These are phyloP conservation scores for Fomitopsis schrenkii DNA, from an alignment of 1,284 basidiomycete species.

Conservation along the genomic window DNA sequence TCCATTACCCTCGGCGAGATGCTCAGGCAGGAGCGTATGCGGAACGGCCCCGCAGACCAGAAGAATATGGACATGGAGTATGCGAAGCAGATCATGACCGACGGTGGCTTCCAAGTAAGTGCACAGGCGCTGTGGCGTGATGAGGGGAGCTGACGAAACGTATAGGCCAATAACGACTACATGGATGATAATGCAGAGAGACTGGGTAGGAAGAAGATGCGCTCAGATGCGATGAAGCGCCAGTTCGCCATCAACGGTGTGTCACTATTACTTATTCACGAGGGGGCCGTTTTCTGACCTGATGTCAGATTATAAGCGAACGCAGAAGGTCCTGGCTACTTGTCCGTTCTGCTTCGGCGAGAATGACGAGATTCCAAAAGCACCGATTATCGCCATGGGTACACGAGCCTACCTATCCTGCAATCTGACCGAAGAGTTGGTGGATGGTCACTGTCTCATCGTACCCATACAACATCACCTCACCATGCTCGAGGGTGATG, in stretches of 20 bases:
- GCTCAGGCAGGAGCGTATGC: constrained; percentile 88
- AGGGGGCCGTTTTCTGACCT: constrained; percentile 1
- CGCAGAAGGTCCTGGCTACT: constrained; percentile 83
- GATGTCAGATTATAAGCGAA: constrained; percentile 83
- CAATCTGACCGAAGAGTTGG: constrained; percentile 82
- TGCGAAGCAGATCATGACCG: constrained; percentile 82
- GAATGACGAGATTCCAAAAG: constrained; percentile 80
- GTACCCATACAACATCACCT: constrained; percentile 95
- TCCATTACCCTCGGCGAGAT: constrained; percentile 84
- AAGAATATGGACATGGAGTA: constrained; percentile 91
- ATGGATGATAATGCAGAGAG: constrained; percentile 96
- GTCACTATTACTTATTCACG: constrained; percentile 13
- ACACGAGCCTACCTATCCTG: constrained; percentile 88
- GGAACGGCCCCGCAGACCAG: constrained; percentile 84
- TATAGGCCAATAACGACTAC: constrained; percentile 83
- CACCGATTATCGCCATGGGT: constrained; percentile 87
- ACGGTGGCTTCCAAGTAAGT: constrained; percentile 80
- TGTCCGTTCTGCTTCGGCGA: constrained; percentile 90
- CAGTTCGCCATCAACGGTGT: constrained; percentile 94
- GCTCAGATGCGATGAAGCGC: constrained; percentile 92
- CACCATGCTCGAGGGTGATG: constrained; percentile 89
- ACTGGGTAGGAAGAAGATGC: constrained; percentile 91
- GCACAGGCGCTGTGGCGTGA: constrained; percentile 1
- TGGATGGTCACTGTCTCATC: constrained; percentile 89
- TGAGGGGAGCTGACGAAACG: background rate